Evolutionary conservation across 2,329 filamentous ascomycete species (phyloP).

Genomic region (Fusarium drepaniforme): DNA sequence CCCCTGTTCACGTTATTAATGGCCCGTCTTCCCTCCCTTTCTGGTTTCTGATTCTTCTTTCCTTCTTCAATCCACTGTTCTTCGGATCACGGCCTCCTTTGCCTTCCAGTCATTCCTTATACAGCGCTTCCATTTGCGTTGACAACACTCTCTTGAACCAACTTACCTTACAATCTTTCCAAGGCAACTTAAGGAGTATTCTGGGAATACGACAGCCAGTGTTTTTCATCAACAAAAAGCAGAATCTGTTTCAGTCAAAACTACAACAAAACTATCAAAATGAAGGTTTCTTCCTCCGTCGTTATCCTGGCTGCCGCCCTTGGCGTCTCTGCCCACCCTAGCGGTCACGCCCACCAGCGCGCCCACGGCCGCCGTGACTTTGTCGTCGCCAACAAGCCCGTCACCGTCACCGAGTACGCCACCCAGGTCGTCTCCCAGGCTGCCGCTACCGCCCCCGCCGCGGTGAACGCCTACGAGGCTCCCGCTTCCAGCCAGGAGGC

Average conservation of each 20-base stretch:
- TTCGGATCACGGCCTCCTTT: constrained; percentile 39
- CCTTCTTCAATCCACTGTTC: constrained; percentile 23
- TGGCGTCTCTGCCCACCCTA: constrained; percentile 57
- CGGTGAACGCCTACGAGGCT: constrained; percentile 2
- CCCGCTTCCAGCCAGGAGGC: neutral
- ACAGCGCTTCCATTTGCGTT: constrained; percentile 37
- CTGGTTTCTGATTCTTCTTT: constrained; percentile 12
- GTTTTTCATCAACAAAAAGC: constrained; percentile 20
- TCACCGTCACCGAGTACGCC: constrained; percentile 40
- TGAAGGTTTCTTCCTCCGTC: constrained; percentile 57
- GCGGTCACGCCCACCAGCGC: constrained; percentile 52
- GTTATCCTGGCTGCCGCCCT: constrained; percentile 55
- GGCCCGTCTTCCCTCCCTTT: constrained; percentile 42
- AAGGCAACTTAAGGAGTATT: constrained; percentile 41
- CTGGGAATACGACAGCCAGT: constrained; percentile 34
- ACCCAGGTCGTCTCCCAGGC: constrained; percentile 28
- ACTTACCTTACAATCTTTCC: constrained; percentile 37
- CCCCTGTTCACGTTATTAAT: constrained; percentile 46
- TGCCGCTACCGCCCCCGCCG: constrained; percentile 8
- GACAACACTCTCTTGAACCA: constrained; percentile 41
- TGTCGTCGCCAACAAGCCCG: constrained; percentile 51
- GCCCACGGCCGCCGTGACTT: constrained; percentile 50
- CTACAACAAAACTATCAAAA: constrained; percentile 42
- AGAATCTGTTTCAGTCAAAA: constrained; percentile 22
- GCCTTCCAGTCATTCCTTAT: constrained; percentile 44